Evolutionary conservation across 1,284 basidiomycete genomes (phyloP), one percentile per base, ranked within the genome.

Genomic region (Fomitiporia mediterranea): DNA sequence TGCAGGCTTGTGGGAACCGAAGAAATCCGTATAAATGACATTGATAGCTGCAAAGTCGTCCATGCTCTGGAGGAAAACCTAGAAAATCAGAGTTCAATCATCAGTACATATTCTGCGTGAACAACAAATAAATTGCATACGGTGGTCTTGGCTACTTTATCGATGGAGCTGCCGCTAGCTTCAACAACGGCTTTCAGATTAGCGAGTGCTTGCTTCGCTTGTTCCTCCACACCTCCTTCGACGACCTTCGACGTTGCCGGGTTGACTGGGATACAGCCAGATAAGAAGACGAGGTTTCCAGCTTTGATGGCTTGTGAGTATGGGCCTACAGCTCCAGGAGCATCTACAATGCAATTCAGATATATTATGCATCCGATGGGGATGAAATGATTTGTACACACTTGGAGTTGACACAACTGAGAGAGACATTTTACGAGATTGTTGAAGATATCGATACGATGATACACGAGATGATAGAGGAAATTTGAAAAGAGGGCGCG

Each of bases 21-120:
- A 96, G 72, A 89, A 87, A 54, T 79, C 75, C 44, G 80, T 80
- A 69, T 94, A 94, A 52, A 89, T 74, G 4, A 71, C 77, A 70
- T 98, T 99, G 69, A 98, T 86, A 53, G 80, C 76, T 11, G 69
- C 84, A 70, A 98, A 98, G 72, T 98, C 90, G 66, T 89, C 78
- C 93, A 98, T 96, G 64, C 82, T 76, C 70, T 96, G 93, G 67
- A 98, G 73, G 77, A 98, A 98, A 46, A 97, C 89, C 86, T 92
- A 59, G 46, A 11, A 11, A 47, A 25, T n/a, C n/a, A 43, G 7
- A 30, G 3, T 3, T 17, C 25, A 25, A 51, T 11, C 25, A 35
- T 37, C n/a, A 21, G 25, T n/a, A 44, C 35, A 46, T 9, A 3
- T 35, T 1, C 28, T 6, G 5, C 4, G 35, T 27, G 5, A 35